Evolutionary conservation across 2,329 filamentous ascomycete species (phyloP).

Genomic region (Microascus cirrosus): DNA sequence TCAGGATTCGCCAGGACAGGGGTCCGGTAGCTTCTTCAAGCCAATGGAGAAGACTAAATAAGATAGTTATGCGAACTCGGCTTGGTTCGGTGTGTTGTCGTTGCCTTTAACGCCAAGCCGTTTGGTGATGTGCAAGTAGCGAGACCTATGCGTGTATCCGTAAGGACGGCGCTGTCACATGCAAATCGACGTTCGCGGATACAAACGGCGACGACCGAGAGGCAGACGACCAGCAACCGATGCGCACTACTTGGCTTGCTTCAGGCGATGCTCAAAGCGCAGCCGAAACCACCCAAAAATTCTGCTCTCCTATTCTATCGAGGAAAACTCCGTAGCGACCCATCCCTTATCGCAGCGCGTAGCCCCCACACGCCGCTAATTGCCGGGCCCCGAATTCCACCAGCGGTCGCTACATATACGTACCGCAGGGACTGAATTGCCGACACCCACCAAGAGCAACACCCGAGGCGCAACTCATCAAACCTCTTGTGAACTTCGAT

Average conservation of each 20-base stretch:
- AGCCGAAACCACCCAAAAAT: neutral
- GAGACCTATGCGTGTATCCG: neutral
- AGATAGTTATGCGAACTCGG: too few species aligned
- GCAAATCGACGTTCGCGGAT: neutral
- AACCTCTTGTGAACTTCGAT: neutral
- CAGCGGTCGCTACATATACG: neutral
- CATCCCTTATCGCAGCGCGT: too few species aligned
- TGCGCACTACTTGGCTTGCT: neutral
- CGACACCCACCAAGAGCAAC: neutral
- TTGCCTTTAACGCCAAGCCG: too few species aligned
- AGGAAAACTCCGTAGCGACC: too few species aligned
- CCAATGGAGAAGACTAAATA: too few species aligned
- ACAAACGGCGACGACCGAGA: neutral
- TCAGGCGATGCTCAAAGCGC: neutral
- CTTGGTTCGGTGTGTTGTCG: too few species aligned
- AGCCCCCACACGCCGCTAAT: too few species aligned
- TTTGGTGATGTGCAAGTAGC: neutral
- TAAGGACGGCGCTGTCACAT: neutral
- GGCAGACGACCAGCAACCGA: neutral
- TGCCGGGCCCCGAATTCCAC: too few species aligned
- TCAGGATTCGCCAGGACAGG: neutral
- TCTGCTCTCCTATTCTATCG: too few species aligned
- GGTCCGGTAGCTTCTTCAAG: too few species aligned
- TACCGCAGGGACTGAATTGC: neutral
- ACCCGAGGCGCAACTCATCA: neutral